Percentiles rank a stretch among this genome's conserved stretches.
These are phyloP conservation scores for Uncinocarpus reesii DNA, from an alignment of 2,329 filamentous ascomycete species.

Conservation along the genomic window DNA sequence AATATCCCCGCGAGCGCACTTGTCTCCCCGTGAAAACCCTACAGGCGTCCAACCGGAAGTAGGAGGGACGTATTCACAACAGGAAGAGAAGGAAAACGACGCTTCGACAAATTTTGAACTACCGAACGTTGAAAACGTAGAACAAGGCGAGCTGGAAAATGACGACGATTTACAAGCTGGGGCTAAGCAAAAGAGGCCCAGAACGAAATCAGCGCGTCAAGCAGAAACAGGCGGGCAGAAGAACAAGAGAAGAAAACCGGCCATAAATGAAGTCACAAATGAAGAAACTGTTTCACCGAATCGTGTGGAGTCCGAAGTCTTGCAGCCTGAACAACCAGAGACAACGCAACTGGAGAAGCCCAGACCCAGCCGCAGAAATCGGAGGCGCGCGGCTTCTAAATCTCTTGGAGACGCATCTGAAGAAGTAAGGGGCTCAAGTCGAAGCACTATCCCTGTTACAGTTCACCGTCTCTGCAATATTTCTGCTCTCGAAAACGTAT, in stretches of 20 bases:
- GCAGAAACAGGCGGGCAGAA: background rate
- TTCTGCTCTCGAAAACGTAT: slow-evolving; percentile 23
- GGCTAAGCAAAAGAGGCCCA: background rate
- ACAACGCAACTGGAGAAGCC: background rate
- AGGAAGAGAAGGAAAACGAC: slow-evolving; percentile 2
- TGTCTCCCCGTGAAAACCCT: background rate
- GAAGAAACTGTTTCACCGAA: background rate
- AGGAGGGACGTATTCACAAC: background rate
- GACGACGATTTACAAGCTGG: background rate
- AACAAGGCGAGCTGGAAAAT: background rate
- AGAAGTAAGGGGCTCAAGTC: slow-evolving; percentile 2
- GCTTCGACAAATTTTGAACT: background rate
- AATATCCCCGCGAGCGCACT: background rate
- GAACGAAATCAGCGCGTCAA: background rate
- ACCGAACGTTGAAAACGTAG: background rate
- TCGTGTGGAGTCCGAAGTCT: slow-evolving; percentile 1
- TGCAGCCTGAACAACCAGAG: slow-evolving; percentile 11
- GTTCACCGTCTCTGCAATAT: slow-evolving; percentile 34
- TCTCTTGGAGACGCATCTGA: background rate
- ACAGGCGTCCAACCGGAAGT: background rate
- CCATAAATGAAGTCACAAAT: background rate
- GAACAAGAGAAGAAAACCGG: background rate
- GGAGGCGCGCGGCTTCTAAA: slow-evolving; percentile 12
- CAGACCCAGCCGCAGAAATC: slow-evolving; percentile 17
- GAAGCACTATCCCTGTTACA: slow-evolving; percentile 28